phyloP scores from a whole-genome alignment of 2,329 filamentous ascomycete species.

The Fusarium sp. region DNA sequence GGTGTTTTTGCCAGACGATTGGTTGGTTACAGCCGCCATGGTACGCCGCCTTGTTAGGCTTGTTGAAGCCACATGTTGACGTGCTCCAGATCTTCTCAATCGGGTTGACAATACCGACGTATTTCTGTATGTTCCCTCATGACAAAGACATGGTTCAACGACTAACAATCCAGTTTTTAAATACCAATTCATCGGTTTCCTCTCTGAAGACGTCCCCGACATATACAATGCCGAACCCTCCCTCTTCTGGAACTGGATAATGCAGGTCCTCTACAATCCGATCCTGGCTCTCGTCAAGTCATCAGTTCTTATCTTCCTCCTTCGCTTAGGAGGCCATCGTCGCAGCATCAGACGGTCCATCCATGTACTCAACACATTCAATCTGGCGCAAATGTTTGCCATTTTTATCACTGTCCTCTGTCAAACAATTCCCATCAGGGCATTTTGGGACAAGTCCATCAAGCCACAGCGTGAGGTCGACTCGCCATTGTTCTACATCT shows the following conservation, averaged over 20 bases:
- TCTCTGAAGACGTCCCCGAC: slow-evolving; percentile 11
- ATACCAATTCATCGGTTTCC: slow-evolving; percentile 36
- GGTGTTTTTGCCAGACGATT: slow-evolving; percentile 21
- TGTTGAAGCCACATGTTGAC: not conserved
- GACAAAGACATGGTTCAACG: rapidly evolving
- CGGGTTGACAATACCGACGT: slow-evolving; percentile 26
- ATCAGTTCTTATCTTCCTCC: slow-evolving; percentile 59
- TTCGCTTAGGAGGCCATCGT: slow-evolving; percentile 50
- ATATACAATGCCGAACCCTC: slow-evolving; percentile 29
- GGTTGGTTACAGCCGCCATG: slow-evolving; percentile 32
- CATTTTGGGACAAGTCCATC: slow-evolving; percentile 47
- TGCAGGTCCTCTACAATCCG: slow-evolving; percentile 56
- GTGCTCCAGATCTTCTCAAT: slow-evolving; percentile 27
- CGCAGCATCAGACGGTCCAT: slow-evolving; percentile 42
- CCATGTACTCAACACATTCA: slow-evolving; percentile 50
- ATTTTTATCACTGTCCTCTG: slow-evolving; percentile 54
- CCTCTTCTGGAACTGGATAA: slow-evolving; percentile 39
- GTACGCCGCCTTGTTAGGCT: not conserved
- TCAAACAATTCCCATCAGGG: slow-evolving; percentile 54
- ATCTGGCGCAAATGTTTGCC: slow-evolving; percentile 44
- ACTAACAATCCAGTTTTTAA: slow-evolving; percentile 19
- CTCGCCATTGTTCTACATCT: slow-evolving; percentile 52
- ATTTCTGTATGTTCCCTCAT: slow-evolving; percentile 17
- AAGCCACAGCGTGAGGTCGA: slow-evolving; percentile 26
- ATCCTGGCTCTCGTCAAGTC: slow-evolving; percentile 59